These are phyloP conservation scores for Neofusicoccum laricinum DNA, from an alignment of 2,329 filamentous ascomycete genomes.

Conservation along the genomic window DNA sequence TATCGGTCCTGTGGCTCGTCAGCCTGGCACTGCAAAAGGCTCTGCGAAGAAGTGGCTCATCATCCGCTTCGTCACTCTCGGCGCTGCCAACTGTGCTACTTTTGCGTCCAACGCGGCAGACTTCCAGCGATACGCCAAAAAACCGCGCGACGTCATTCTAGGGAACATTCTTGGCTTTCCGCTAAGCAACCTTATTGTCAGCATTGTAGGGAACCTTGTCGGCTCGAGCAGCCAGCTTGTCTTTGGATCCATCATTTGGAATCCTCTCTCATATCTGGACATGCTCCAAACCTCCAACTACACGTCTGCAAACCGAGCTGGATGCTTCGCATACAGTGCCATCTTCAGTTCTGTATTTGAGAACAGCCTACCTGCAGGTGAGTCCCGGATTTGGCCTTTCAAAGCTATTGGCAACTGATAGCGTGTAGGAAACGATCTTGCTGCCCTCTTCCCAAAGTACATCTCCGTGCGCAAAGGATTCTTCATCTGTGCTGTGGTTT, in stretches of 20 bases:
- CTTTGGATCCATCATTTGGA: conserved; percentile 37
- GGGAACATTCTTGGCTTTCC: conserved; percentile 43
- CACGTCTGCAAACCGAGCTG: conserved; percentile 31
- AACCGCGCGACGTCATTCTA: conserved; percentile 40
- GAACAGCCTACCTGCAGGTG: conserved; percentile 41
- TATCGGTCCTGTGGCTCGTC: too few relatives aligned
- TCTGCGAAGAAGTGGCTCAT: too few relatives aligned
- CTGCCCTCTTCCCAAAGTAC: too few relatives aligned
- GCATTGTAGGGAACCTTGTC: conserved; percentile 41
- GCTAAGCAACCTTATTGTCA: conserved; percentile 37
- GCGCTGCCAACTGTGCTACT: too few relatives aligned
- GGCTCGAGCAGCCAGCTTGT: conserved; percentile 30
- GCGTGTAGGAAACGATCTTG: too few relatives aligned
- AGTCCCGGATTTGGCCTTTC: conserved; percentile 38
- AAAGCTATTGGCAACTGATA: too few relatives aligned
- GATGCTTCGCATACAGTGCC: conserved; percentile 42
- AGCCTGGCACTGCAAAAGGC: too few relatives aligned
- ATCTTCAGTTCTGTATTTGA: conserved; percentile 47
- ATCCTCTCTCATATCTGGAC: conserved; percentile 36
- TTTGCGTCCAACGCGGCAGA: too few relatives aligned
- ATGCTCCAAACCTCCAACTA: conserved; percentile 26
- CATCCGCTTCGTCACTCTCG: too few relatives aligned
- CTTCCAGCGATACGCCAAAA: conserved; percentile 20
- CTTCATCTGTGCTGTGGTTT: conserved; percentile 28
- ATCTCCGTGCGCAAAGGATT: too few relatives aligned